A percentile compares a stretch with the other conserved stretches of the same genome.
Conservation (phyloP, 768 basidiomycete species). For the Leccinum imitatum region DNA sequence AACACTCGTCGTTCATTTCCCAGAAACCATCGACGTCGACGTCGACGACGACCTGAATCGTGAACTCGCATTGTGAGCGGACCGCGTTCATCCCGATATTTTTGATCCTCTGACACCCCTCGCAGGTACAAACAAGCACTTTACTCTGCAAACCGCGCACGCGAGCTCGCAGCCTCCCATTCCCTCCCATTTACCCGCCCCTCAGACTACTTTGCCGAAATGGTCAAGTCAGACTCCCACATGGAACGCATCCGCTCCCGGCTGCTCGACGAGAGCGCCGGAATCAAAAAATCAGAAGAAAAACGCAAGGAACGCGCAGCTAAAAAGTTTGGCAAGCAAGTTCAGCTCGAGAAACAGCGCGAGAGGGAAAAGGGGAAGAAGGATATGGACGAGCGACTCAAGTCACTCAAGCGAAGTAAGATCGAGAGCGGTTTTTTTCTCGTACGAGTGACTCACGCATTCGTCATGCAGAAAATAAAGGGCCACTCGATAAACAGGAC, state of each 20-base stretch:
- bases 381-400: constrained; percentile 83
- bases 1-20: constrained; percentile 70
- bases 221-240: constrained; percentile 96
- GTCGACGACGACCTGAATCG: constrained; percentile 89
- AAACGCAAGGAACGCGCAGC: constrained; percentile 90
- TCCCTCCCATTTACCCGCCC: constrained; percentile 89
- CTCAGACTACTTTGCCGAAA: constrained; percentile 94
- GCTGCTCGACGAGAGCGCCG: constrained; percentile 82
- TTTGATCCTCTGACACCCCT: neutral
- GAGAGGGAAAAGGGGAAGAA: constrained; percentile 89
- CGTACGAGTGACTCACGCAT: constrained; percentile 1
- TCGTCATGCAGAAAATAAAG: constrained; percentile 68
- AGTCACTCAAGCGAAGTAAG: constrained; percentile 86
- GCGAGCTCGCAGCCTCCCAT: constrained; percentile 72
- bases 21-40: constrained; percentile 70
- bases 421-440: neutral
- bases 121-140: constrained; percentile 94
- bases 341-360: constrained; percentile 91
- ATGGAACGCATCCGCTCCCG: constrained; percentile 96
- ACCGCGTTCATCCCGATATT: neutral
- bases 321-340: constrained; percentile 98
- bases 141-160: constrained; percentile 75
- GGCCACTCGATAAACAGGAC: constrained; percentile 65
- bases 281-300: constrained; percentile 89
- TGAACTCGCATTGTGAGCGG: constrained; percentile 88